Evolutionary conservation across 2,329 filamentous ascomycete genomes (phyloP).

Genomic region (Fusarium secorum): DNA sequence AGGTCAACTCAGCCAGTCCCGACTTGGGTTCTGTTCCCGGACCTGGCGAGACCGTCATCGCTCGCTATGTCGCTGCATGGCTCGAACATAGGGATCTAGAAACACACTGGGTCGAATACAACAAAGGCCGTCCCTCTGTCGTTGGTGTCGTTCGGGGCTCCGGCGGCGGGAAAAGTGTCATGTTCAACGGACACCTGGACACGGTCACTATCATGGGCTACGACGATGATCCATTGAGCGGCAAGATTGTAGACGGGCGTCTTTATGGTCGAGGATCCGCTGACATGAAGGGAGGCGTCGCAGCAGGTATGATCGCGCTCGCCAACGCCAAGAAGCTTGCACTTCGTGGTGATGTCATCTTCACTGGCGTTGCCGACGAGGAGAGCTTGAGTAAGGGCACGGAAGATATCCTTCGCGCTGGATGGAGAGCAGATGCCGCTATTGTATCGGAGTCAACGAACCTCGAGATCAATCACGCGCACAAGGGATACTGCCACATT

Average conservation of each 20-base stretch:
- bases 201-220: slow-evolving; percentile 60
- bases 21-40: slow-evolving; percentile 52
- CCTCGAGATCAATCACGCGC: slow-evolving; percentile 52
- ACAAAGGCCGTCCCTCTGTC: slow-evolving; percentile 57
- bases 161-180: slow-evolving; percentile 57
- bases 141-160: slow-evolving; percentile 57
- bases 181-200: slow-evolving; percentile 63
- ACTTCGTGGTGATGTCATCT: slow-evolving; percentile 58
- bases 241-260: slow-evolving; percentile 49
- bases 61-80: slow-evolving; percentile 58
- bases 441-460: slow-evolving; percentile 59
- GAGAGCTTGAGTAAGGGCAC: slow-evolving; percentile 61
- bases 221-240: slow-evolving; percentile 55
- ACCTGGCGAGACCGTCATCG: slow-evolving; percentile 56
- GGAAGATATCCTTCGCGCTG: slow-evolving; percentile 56
- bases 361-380: slow-evolving; percentile 63
- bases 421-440: slow-evolving; percentile 62
- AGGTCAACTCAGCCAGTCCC: slow-evolving; percentile 60
- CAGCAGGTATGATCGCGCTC: slow-evolving; percentile 54
- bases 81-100: slow-evolving; percentile 60
- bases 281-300: slow-evolving; percentile 62
- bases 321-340: slow-evolving; percentile 49
- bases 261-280: slow-evolving; percentile 56
- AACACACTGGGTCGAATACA: slow-evolving; percentile 57
- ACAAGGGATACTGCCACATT: slow-evolving; percentile 60